phyloP scores from a whole-genome alignment of 2,329 filamentous ascomycete species.

The Diaporthe sp. region DNA sequence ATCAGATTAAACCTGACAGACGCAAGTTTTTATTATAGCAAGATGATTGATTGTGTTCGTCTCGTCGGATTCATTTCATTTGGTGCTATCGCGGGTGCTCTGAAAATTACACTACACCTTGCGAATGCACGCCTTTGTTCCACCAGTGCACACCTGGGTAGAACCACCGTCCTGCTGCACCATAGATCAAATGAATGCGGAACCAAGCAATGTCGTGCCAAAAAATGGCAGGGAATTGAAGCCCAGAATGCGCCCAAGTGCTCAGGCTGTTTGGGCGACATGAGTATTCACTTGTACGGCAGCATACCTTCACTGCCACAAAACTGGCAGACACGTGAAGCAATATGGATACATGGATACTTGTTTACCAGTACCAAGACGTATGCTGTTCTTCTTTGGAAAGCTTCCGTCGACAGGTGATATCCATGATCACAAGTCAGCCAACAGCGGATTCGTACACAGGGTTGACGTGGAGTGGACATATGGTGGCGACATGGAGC shows the following conservation, averaged over 20 bases:
- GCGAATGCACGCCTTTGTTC: no score
- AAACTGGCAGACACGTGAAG: no score
- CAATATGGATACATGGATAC: no score
- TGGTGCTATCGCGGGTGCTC: no score
- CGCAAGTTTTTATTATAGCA: neutral
- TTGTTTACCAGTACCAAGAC: neutral
- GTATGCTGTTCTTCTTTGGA: neutral
- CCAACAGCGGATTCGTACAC: no score
- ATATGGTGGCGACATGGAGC: neutral
- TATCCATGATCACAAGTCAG: no score
- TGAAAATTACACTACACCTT: no score
- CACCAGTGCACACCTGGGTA: neutral
- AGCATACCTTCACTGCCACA: neutral
- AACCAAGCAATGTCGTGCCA: neutral
- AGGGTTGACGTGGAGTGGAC: no score
- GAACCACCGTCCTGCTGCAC: neutral
- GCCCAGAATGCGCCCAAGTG: neutral
- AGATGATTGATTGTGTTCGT: neutral
- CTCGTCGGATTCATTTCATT: neutral
- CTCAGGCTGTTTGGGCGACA: neutral
- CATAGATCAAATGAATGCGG: neutral
- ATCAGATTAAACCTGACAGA: neutral
- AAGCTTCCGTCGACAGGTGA: neutral
- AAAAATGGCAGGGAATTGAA: neutral
- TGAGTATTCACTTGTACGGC: neutral